Conservation (phyloP, 495 filamentous ascomycete genomes). For the Tuber brumale region DNA sequence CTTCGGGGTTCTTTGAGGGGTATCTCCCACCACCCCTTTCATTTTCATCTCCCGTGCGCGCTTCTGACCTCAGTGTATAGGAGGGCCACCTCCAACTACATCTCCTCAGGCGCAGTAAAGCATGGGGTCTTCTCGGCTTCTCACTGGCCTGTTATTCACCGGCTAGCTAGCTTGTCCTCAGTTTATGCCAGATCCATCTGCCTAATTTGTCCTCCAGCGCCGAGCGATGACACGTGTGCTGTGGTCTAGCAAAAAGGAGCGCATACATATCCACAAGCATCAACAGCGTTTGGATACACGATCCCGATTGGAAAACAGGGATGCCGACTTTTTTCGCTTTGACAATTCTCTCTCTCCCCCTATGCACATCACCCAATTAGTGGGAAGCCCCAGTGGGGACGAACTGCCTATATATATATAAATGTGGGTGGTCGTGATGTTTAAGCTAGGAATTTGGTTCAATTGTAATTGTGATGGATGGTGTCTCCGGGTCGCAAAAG, state of each 20-base stretch:
- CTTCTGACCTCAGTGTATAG: neutral
- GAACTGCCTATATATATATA: neutral
- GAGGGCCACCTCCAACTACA: neutral
- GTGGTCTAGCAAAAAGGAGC: neutral
- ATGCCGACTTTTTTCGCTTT: neutral
- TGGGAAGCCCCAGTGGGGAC: neutral
- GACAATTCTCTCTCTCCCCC: neutral
- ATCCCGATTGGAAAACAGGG: conserved; percentile 3
- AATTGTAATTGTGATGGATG: neutral
- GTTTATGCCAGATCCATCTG: neutral
- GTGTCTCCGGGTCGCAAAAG: neutral
- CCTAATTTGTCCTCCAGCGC: neutral
- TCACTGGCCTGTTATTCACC: neutral
- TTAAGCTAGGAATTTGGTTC: neutral
- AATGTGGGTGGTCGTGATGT: neutral
- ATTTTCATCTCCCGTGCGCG: neutral
- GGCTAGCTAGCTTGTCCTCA: neutral
- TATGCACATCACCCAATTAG: neutral
- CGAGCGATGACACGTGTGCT: conserved; percentile 1
- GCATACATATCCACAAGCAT: neutral
- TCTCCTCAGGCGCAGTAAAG: neutral
- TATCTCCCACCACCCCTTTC: neutral
- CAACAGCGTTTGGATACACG: neutral
- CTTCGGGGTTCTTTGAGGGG: neutral
- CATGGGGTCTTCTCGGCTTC: neutral